Conservation (phyloP, 148 eudicot species). For the Heliamphora exappendiculata region DNA sequence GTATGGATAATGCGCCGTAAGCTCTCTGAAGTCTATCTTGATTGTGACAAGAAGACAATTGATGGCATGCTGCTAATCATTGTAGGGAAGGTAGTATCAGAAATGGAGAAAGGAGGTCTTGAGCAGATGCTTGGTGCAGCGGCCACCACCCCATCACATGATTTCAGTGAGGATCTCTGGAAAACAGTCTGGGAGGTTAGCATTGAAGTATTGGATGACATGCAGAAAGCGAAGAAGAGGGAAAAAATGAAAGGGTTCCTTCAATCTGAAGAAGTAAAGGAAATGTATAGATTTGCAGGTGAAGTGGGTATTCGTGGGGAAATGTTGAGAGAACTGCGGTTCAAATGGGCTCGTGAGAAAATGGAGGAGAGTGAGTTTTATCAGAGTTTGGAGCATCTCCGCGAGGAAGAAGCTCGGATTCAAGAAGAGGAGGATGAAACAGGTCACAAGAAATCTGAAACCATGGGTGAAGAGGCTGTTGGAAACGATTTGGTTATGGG, state of each 20-base stretch:
- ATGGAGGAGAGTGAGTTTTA: slow-evolving; percentile 80
- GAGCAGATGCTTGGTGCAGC: slow-evolving; percentile 27
- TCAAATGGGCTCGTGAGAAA: slow-evolving; percentile 88
- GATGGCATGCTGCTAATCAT: slow-evolving; percentile 67
- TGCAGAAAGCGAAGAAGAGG: slow-evolving; percentile 75
- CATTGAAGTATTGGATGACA: slow-evolving; percentile 51
- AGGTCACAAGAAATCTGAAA: slow-evolving; percentile 1
- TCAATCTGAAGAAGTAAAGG: slow-evolving; percentile 73
- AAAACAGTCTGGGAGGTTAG: slow-evolving; percentile 72
- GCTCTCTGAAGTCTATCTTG: slow-evolving; percentile 48
- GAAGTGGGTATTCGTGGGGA: slow-evolving; percentile 90
- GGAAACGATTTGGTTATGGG: slow-evolving; percentile 19
- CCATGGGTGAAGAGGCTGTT: slow-evolving; percentile 13
- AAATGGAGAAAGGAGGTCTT: slow-evolving; percentile 57
- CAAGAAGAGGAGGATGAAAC: slow-evolving; percentile 11
- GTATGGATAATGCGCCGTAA: slow-evolving; percentile 78
- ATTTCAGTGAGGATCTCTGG: slow-evolving; percentile 77
- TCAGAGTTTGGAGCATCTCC: slow-evolving; percentile 33
- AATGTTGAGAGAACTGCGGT: slow-evolving; percentile 78
- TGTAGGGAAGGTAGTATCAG: slow-evolving; percentile 56
- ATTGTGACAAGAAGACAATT: slow-evolving; percentile 46
- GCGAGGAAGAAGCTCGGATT: slow-evolving; percentile 20
- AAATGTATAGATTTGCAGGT: slow-evolving; percentile 71
- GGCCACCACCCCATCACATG: slow-evolving; percentile 22
- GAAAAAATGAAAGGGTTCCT: slow-evolving; percentile 64